A percentile compares a stretch with the other conserved stretches of the same genome.
Evolutionary conservation across 805 yeast genomes (phyloP).

Genomic region (Myxozyma monticola): DNA sequence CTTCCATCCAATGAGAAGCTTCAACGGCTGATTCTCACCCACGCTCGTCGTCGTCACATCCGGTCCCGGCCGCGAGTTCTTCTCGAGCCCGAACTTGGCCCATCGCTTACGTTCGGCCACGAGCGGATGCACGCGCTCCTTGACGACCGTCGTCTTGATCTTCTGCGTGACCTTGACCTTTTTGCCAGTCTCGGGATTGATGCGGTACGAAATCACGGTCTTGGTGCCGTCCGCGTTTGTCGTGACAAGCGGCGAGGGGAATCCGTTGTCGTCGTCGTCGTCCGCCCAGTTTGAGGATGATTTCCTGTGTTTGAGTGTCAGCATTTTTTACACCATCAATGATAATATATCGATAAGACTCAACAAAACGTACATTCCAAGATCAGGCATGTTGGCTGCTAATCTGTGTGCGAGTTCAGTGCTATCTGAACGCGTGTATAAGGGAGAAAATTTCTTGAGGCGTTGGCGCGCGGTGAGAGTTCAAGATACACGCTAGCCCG

Average conservation of each 20-base stretch:
- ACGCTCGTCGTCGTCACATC: conserved; percentile 83
- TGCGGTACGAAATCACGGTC: conserved; percentile 74
- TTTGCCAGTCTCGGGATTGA: conserved; percentile 70
- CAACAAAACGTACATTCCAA: conserved; percentile 20
- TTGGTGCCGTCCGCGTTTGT: conserved; percentile 85
- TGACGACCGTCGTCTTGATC: conserved; percentile 71
- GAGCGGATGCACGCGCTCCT: conserved; percentile 77
- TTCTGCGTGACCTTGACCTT: conserved; percentile 85
- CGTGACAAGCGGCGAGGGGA: conserved; percentile 71
- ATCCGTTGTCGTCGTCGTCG: conserved; percentile 43
- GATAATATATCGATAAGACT: background rate
- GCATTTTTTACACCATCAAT: background rate
- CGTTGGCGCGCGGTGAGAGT: too few species aligned
- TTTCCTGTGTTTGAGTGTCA: conserved; percentile 7
- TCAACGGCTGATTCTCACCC: conserved; percentile 78
- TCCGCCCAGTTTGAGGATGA: conserved; percentile 59
- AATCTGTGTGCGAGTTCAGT: background rate
- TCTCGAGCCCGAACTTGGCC: conserved; percentile 85
- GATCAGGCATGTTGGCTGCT: conserved; percentile 22
- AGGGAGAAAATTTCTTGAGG: too few species aligned
- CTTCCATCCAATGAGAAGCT: conserved; percentile 51
- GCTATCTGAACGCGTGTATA: background rate
- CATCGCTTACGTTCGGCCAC: conserved; percentile 88
- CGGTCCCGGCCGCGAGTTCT: conserved; percentile 74
- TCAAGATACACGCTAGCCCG: too few species aligned